Evolutionary conservation across 1,284 basidiomycete genomes (phyloP).

Genomic region (Ustilago lituana): DNA sequence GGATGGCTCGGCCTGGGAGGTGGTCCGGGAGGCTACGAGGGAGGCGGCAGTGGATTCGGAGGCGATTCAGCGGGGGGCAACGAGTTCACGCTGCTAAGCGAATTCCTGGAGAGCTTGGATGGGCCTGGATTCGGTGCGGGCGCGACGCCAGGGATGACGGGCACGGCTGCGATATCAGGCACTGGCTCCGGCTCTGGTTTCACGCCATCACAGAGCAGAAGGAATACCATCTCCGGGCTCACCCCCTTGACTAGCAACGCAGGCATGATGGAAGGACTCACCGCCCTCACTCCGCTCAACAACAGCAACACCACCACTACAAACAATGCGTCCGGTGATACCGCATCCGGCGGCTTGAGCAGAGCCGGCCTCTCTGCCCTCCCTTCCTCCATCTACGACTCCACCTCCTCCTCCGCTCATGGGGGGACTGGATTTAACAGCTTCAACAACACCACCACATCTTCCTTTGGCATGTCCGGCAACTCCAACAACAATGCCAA

Average conservation of each 20-base stretch:
- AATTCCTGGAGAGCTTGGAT: conserved; percentile 64
- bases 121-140: conserved; percentile 43
- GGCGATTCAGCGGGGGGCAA: conserved; percentile 62
- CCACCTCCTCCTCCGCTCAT: not conserved
- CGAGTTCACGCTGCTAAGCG: conserved; percentile 60
- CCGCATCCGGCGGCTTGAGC: too few species aligned
- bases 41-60: conserved; percentile 45
- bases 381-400: too few species aligned
- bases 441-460: not conserved
- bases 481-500: not conserved
- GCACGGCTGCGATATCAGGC: conserved; percentile 7
- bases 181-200: conserved; percentile 15
- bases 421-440: not conserved
- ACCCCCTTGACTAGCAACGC: not conserved
- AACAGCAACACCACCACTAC: not conserved
- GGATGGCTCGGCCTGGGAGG: conserved; percentile 64
- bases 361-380: too few species aligned
- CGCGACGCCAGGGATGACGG: conserved; percentile 25
- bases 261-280: conserved; percentile 18
- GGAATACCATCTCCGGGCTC: conserved; percentile 31
- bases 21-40: conserved; percentile 38
- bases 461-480: too few species aligned
- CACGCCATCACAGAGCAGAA: conserved; percentile 28
- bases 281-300: conserved; percentile 31
- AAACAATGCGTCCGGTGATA: not conserved